Conservation (phyloP, 192 early-diverging fungal species). For the Chytriomyces sp. region DNA sequence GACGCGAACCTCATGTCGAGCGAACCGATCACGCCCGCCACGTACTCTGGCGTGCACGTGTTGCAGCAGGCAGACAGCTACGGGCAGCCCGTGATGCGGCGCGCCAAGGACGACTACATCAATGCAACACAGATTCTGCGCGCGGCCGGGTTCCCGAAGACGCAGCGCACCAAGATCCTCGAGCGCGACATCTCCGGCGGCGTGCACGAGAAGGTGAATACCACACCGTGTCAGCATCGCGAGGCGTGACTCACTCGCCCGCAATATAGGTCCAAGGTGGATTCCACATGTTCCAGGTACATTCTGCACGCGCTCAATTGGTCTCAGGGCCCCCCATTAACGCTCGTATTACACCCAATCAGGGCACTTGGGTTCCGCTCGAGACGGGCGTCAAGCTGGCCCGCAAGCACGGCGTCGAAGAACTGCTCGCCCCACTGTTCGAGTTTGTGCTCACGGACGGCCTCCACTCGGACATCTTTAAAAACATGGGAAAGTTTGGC, state of each 20-base stretch:
- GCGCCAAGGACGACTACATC: conserved; percentile 82
- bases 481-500: conserved; percentile 20
- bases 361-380: conserved; percentile 39
- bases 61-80: conserved; percentile 73
- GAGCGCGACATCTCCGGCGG: conserved; percentile 89
- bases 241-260: neutral
- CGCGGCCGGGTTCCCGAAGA: conserved; percentile 93
- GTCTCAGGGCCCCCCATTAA: neutral
- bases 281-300: conserved; percentile 38
- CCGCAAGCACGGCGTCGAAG: conserved; percentile 23
- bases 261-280: conserved; percentile 27
- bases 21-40: conserved; percentile 35
- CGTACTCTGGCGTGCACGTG: conserved; percentile 56
- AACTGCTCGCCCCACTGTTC: conserved; percentile 26
- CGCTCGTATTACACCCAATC: neutral
- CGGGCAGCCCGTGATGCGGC: conserved; percentile 75
- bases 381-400: conserved; percentile 26
- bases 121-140: conserved; percentile 98
- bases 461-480: conserved; percentile 16
- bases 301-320: no score
- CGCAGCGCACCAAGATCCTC: conserved; percentile 90
- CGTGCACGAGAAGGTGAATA: conserved; percentile 91
- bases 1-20: no score
- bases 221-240: neutral
- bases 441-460: neutral